phyloP scores from a whole-genome alignment of 148 eudicot species.

The Chenopodium berlandieri region DNA sequence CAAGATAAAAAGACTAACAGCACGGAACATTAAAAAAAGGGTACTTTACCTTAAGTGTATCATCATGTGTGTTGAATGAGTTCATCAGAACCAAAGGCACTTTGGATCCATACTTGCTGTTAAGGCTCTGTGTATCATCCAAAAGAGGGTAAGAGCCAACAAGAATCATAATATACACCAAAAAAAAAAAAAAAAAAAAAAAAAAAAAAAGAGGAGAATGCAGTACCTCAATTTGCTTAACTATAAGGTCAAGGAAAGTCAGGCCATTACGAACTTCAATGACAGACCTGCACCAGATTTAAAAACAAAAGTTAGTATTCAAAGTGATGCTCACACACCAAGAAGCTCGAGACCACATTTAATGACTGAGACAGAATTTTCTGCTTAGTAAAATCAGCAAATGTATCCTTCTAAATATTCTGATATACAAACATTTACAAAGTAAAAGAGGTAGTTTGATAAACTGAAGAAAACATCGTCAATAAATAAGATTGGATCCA shows the following conservation, averaged over 20 bases:
- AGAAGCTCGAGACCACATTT: not conserved
- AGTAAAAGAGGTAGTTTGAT: not conserved
- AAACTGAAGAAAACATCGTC: not conserved
- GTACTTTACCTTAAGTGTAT: slow-evolving; percentile 69
- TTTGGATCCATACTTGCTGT: slow-evolving; percentile 80
- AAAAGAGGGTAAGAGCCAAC: slow-evolving; percentile 16
- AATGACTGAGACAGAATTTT: not conserved
- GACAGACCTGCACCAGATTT: slow-evolving; percentile 60
- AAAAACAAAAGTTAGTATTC: not conserved
- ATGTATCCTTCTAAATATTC: not conserved
- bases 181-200: no score
- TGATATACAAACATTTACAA: not conserved
- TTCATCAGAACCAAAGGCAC: slow-evolving; percentile 96
- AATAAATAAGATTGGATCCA: not conserved
- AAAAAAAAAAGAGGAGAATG: not conserved
- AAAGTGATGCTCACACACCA: not conserved
- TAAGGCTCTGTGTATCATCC: slow-evolving; percentile 50
- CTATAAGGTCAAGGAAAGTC: slow-evolving; percentile 89
- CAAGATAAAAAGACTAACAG: slow-evolving; percentile 1
- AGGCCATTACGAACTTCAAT: slow-evolving; percentile 93
- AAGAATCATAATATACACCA: not conserved
- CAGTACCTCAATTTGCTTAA: slow-evolving; percentile 85
- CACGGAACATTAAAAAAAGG: not conserved
- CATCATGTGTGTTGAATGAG: slow-evolving; percentile 99
- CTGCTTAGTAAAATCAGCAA: not conserved